Evolutionary conservation across 768 basidiomycete species (phyloP), one percentile per base, ranked within the genome.

Genomic region (Phallus indusiatus): DNA sequence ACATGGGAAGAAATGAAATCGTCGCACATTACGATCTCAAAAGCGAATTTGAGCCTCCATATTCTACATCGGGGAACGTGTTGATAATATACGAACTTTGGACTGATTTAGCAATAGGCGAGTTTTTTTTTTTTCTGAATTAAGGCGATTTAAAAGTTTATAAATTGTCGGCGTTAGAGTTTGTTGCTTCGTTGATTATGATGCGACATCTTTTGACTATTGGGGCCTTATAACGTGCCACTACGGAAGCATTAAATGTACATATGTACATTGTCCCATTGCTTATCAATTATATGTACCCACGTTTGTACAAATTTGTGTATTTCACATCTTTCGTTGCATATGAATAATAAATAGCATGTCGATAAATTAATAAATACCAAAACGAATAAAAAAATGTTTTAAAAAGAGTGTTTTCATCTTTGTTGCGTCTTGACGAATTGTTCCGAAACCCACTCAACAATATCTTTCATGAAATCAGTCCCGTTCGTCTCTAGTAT

Each of bases 1-100:
- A 83, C 61, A 2, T 56, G 55, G 62, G 69, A 20, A 75, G 66
- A 49, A 77, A 78, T 28, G 75, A 78, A 51, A 68, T 81, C 2
- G 76, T 87, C 18, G 81, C 86, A 0, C 79, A 78, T 64, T 88
- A 87, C 67, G 76, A 75, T 66, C 74, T 83, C 53, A 84, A 82
- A 61, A 65, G 73, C 16, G 68, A 76, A 0, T 80, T 78, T 28
- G 83, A 85, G 64, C 80, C 82, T 2, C 73, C 73, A 17, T 84
- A 84, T 62, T 50, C 71, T 49, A 83, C 83, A 0, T 84, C 83
- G 1, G 84, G 84, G 1, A 82, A 81, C 60, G 78, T 80, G 71
- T 70, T 88, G 51, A 82, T 79, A 28, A 75, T 88, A 18, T 82
- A 84, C 47, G 86, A 86, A 63, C 72, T 74, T 6, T 86, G 78